Base-by-base conservation (phyloP, 1,284 basidiomycete species). In the Mycena citricolor region DNA sequence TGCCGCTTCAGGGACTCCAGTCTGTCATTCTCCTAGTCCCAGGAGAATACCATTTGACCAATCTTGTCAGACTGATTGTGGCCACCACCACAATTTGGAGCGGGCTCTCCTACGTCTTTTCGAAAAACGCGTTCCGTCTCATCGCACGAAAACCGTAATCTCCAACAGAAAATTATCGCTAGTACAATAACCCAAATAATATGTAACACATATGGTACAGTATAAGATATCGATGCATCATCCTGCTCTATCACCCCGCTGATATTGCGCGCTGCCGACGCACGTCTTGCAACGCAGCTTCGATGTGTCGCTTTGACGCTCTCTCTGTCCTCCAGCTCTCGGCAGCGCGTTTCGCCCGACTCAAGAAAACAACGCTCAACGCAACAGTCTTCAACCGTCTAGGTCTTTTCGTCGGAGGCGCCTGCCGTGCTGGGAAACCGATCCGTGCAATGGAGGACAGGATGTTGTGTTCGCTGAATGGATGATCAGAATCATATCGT, bases 81-180 rank as follows among this genome's bases (percentile, higher is more conserved):
- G 93, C 86, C 0, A 77, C 77, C 2, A 97, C 95, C 4, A 98
- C 95, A 1, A 71, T 97, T 21, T 91, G 86, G 83, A 95, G 92
- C 54, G 95, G 95, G 2, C 57, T 94, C 36, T 92, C 91, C 19
- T 98, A 98, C 59, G 59, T 95, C 1, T 89, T 90, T 54, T 79
- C 78, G 8, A 81, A 79, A 51, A 69, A 83, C 42, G 86, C 84
- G 0, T 81, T 90, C 38, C 80, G 79, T 36, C 66, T 86, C 21
- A 52, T 81, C 54, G 32, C 56, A 33, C 17, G 44, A 32, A 51
- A 12, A 21, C 16, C 32, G 28, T 29, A 39, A 28, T n/a, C 17
- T 13, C 17, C 14, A 30, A 10, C 38, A 22, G 5, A 24, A 36
- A 10, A 25, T 32, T n/a, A 24, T 10, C 13, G 31, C 11, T 40